phyloP scores from a whole-genome alignment of 2,329 filamentous ascomycete genomes.

The Aspergillus chevalieri region DNA sequence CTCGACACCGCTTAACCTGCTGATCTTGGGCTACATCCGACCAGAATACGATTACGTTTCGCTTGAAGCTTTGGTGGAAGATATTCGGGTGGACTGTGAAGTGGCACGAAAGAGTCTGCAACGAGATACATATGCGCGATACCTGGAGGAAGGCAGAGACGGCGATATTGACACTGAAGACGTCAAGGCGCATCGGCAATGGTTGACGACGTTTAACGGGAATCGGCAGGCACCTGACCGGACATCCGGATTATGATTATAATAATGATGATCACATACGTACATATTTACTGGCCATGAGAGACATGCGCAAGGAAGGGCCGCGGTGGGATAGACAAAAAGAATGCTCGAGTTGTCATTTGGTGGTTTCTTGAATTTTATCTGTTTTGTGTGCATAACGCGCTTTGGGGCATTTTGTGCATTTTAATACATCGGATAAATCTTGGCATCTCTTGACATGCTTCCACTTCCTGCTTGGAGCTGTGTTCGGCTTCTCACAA shows the following conservation, averaged over 20 bases:
- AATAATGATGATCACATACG: background rate
- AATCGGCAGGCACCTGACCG: background rate
- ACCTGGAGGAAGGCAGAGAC: slow-evolving; percentile 30
- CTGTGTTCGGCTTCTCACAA: too few relatives aligned
- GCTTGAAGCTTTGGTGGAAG: slow-evolving; percentile 74
- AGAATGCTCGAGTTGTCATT: too few relatives aligned
- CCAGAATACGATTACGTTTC: slow-evolving; percentile 83
- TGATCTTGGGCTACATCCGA: slow-evolving; percentile 81
- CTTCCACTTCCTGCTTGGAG: background rate
- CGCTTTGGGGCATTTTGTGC: background rate
- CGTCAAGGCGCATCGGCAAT: slow-evolving; percentile 25
- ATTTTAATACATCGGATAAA: background rate
- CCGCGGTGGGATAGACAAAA: background rate
- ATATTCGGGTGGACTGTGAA: slow-evolving; percentile 83
- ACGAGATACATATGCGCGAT: slow-evolving; percentile 54
- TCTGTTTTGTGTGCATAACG: background rate
- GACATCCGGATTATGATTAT: background rate
- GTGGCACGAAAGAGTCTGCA: slow-evolving; percentile 69
- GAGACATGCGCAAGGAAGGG: background rate
- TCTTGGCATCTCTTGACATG: background rate
- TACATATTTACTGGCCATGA: background rate
- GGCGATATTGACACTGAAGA: slow-evolving; percentile 22
- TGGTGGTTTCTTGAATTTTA: background rate
- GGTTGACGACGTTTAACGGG: slow-evolving; percentile 28
- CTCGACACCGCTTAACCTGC: slow-evolving; percentile 67